Evolutionary conservation across 495 filamentous ascomycete species (phyloP), one percentile per base, ranked within the genome.

Genomic region (Cercophora sp.): DNA sequence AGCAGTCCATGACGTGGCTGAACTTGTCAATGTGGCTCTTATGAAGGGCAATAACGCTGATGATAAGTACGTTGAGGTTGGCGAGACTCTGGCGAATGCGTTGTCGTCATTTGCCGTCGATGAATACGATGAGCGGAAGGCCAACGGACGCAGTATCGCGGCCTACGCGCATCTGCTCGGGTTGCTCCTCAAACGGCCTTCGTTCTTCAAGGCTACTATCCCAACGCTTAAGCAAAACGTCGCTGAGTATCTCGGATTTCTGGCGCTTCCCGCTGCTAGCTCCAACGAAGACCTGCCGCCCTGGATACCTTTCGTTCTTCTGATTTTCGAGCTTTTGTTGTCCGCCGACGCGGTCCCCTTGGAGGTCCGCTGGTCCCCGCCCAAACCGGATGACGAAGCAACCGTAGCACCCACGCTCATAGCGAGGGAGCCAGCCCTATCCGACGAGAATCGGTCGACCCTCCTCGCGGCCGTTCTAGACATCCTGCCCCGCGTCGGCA

Each of bases 151-250:
- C 47, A 69, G 67, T 44, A 87, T 97, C 54, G 86, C 91, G 16
- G 88, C 94, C 1, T 96, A 91, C 67, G 91, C 93, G 9, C 92
- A 99, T 68, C 80, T 99, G 31, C 75, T 99, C 9, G 92, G 89
- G 2, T 72, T 98, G 46, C 83, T 96, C 40, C 80, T 97, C 19
- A 88, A 93, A 58, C 82, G 93, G 50, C 63, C 78, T 6, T 22
- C 22, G 1, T 96, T 97, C 72, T 96, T 91, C 65, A 77, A 79
- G 29, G 82, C 86, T 18, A 87, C 88, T 18, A 64, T 91, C 23
- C 78, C 80, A 6, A 83, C 88, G 51, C 73, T 99, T 24, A 88
- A 86, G 66, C 81, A 87, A n/a, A 87, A 85, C 60, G 85, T 96
- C 37, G 62, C 65, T 15, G 81, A 82, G 18, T 83, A 96, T 55